These are phyloP conservation scores for Rhodosporidiobolus sp. DNA, from an alignment of 768 basidiomycete genomes.

Conservation along the genomic window DNA sequence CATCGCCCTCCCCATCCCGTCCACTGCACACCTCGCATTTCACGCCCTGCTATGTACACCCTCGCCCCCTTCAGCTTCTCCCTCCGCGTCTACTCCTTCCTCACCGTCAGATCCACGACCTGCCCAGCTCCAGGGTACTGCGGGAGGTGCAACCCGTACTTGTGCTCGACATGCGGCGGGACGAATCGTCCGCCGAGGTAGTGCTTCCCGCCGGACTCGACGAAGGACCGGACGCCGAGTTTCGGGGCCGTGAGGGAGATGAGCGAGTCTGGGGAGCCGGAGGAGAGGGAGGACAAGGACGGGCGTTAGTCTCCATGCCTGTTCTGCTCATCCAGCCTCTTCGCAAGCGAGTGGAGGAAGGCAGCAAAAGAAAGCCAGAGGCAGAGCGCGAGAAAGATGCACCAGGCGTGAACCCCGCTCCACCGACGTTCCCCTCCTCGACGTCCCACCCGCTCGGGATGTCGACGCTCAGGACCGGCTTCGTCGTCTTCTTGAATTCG, in stretches of 20 bases:
- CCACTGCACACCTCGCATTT: no score
- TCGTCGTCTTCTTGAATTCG: slow-evolving; percentile 46
- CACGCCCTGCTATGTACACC: no score
- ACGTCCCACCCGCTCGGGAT: slow-evolving; percentile 98
- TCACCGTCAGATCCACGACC: slow-evolving; percentile 69
- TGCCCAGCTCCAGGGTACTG: slow-evolving; percentile 71
- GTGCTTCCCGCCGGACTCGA: slow-evolving; percentile 62
- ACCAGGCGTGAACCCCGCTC: slow-evolving; percentile 54
- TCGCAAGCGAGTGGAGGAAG: no score
- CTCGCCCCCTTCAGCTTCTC: no score
- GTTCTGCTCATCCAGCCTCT: no score
- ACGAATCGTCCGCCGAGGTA: slow-evolving; percentile 93
- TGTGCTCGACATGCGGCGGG: slow-evolving; percentile 73
- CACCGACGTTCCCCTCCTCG: slow-evolving; percentile 53
- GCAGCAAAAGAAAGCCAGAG: not conserved
- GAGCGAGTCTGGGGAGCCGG: slow-evolving; percentile 60
- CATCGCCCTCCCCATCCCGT: no score
- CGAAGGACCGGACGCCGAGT: slow-evolving; percentile 71
- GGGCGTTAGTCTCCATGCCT: not conserved
- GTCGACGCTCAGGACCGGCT: slow-evolving; percentile 90
- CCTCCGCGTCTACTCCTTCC: slow-evolving; percentile 17
- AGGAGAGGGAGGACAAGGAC: not conserved
- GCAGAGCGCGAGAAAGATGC: slow-evolving; percentile 53
- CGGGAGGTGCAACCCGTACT: slow-evolving; percentile 74
- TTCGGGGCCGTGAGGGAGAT: slow-evolving; percentile 94